These are phyloP conservation scores for Coprinellus micaceus DNA, from an alignment of 768 basidiomycete genomes.

Conservation along the genomic window DNA sequence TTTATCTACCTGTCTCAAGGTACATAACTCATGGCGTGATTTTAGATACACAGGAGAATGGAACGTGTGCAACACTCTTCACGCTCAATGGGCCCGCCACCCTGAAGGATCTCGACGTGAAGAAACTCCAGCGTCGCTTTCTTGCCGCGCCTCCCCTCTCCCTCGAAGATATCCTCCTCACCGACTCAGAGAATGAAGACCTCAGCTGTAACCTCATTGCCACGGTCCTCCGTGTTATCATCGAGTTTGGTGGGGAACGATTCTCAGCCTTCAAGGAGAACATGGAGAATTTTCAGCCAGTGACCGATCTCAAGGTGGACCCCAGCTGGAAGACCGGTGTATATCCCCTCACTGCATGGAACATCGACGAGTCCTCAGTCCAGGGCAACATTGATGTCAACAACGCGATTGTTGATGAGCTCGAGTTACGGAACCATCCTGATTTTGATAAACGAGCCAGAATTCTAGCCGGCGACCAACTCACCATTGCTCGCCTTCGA, in stretches of 20 bases:
- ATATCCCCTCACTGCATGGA: conserved; percentile 28
- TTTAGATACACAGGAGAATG: conserved; percentile 31
- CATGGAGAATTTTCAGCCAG: conserved; percentile 15
- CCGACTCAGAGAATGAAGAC: conserved; percentile 11
- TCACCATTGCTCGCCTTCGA: conserved; percentile 31
- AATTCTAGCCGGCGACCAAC: conserved; percentile 31
- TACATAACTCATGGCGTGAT: too few relatives aligned
- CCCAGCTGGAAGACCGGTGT: conserved; percentile 23
- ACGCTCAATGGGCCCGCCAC: conserved; percentile 22
- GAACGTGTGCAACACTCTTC: conserved; percentile 32
- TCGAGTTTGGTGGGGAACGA: conserved; percentile 25
- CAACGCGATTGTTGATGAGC: conserved; percentile 23
- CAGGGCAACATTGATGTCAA: conserved; percentile 31
- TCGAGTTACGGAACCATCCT: conserved; percentile 17
- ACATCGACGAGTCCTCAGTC: conserved; percentile 36
- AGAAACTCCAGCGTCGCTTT: conserved; percentile 18
- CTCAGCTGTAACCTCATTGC: conserved; percentile 19
- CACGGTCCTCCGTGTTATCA: conserved; percentile 28
- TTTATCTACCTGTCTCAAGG: too few relatives aligned
- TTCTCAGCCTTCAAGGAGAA: conserved; percentile 23
- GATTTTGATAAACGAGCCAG: conserved; percentile 4
- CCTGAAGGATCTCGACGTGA: conserved; percentile 21
- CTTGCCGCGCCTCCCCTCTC: conserved; percentile 20
- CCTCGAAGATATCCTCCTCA: conserved; percentile 25
- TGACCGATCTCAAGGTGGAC: conserved; percentile 21